Percentiles rank a stretch among this genome's conserved stretches.
phyloP scores from a whole-genome alignment of 2,329 filamentous ascomycete species.

The Alternaria rosae region DNA sequence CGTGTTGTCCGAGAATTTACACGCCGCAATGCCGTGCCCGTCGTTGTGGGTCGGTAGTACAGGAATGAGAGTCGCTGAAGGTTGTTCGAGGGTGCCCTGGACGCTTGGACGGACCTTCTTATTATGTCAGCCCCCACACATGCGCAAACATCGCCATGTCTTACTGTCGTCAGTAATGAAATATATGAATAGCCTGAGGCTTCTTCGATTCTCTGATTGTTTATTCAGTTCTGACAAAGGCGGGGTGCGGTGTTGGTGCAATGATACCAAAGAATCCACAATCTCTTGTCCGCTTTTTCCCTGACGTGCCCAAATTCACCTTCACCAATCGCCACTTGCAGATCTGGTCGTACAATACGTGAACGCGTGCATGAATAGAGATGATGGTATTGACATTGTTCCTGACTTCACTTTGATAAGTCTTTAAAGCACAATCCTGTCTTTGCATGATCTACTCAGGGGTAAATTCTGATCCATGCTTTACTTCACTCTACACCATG shows the following conservation, averaged over 20 bases:
- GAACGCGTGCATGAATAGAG: neutral
- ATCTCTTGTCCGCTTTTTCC: slow-evolving; percentile 11
- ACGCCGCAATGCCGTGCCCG: slow-evolving; percentile 38
- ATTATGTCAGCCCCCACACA: slow-evolving; percentile 28
- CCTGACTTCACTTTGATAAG: neutral
- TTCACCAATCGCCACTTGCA: slow-evolving; percentile 2
- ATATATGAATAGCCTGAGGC: neutral
- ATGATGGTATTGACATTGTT: neutral
- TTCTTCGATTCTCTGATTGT: neutral
- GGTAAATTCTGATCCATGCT: neutral
- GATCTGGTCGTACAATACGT: neutral
- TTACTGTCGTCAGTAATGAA: neutral
- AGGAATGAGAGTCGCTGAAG: slow-evolving; percentile 30
- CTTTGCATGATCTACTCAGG: slow-evolving; percentile 6
- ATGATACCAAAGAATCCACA: neutral
- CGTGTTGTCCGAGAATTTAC: slow-evolving; percentile 38
- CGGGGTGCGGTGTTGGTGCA: neutral
- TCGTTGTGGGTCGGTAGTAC: slow-evolving; percentile 37
- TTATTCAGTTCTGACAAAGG: neutral
- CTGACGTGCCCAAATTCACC: slow-evolving; percentile 7
- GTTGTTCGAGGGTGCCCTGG: slow-evolving; percentile 28
- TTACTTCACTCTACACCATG: neutral
- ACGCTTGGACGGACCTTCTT: slow-evolving; percentile 27
- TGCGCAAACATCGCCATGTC: slow-evolving; percentile 15
- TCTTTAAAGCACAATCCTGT: neutral